Base-by-base conservation (phyloP, 2,329 filamentous ascomycete genomes). In the Rhinocladiella similis region DNA sequence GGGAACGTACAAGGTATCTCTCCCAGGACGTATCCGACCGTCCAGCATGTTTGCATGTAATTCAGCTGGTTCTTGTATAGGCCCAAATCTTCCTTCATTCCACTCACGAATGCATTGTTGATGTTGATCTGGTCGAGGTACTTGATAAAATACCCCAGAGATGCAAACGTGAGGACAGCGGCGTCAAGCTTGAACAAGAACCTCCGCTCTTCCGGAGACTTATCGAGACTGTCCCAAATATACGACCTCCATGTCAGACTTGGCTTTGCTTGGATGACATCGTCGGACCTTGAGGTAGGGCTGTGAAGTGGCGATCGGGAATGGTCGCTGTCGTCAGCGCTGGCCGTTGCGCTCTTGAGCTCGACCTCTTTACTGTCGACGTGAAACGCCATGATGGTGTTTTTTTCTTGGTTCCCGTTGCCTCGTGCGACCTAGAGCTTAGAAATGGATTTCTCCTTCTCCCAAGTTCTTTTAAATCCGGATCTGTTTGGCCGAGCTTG, bases 1-100 rank as follows among this genome's bases (percentile, higher is more conserved):
- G 9, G 33, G 7, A 18, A 14, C 29, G 29, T 12, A 33, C 29
- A 33, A 10, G 55, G 55, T 12, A 81, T 73, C 53, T 80, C 71
- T 2, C 77, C 78, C 47, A 86, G 72, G 0, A 83, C 79, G 61
- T 87, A 87, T 7, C 84, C 84, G 0, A 82, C 76, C 0, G 81
- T 85, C 75, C 83, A 87, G 25, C 76, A 78, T 0, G 81, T 84
- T 83, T 83, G 80, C 1, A 83, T 69, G 47, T 80, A 73, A n/a
- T 83, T 79, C 5, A 83, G 74, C 57, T 83, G 74, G 66, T 83
- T 82, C 43, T 79, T 79, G 4, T 78, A 55, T 52, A 83, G 77
- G 0, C 72, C 70, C 1, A 83, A 67, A 12, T 81, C 79, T 50
- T 82, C 78, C 46, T 80, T 79, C 36, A 83, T 68, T 0, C 80